Evolutionary conservation across 1,284 basidiomycete genomes (phyloP).

Genomic region (Trametes versicolor): DNA sequence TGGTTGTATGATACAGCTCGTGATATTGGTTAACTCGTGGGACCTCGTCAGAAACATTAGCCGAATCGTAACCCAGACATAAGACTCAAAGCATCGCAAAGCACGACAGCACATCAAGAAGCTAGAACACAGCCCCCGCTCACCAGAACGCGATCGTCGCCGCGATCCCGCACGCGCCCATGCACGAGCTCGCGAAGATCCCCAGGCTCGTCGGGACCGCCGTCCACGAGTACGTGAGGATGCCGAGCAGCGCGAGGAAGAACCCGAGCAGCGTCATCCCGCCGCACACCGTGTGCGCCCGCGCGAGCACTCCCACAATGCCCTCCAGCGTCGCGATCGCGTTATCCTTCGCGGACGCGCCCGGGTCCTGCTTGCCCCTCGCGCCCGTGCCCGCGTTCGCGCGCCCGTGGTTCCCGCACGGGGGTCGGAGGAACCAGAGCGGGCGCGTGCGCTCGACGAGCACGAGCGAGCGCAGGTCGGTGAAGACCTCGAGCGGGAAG

Average conservation of each 20-base stretch:
- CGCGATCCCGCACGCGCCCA: constrained; percentile 40
- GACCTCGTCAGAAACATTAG: background rate
- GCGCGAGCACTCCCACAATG: constrained; percentile 45
- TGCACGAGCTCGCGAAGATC: constrained; percentile 46
- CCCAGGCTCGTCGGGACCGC: constrained; percentile 42
- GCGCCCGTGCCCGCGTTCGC: constrained; percentile 4
- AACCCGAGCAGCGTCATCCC: constrained; percentile 46
- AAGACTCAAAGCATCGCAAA: background rate
- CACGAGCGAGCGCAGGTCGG: constrained; percentile 31
- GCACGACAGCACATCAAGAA: background rate
- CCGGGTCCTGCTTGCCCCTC: constrained; percentile 13
- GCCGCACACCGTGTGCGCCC: constrained; percentile 46
- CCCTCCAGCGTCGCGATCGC: constrained; percentile 32
- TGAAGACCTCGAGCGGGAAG: constrained; percentile 27
- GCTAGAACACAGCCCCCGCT: constrained; percentile 12
- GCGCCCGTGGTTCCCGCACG: background rate
- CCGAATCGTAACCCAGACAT: background rate
- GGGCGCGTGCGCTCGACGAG: constrained; percentile 30
- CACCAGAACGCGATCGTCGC: constrained; percentile 37
- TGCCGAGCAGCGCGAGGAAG: constrained; percentile 45
- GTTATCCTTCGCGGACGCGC: constrained; percentile 20
- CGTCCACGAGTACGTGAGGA: constrained; percentile 49
- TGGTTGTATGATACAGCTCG: background rate
- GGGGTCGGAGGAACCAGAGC: constrained; percentile 24
- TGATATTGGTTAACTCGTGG: background rate